Evolutionary conservation across 1,284 basidiomycete genomes (phyloP).

Genomic region (Pterulicium gracile): DNA sequence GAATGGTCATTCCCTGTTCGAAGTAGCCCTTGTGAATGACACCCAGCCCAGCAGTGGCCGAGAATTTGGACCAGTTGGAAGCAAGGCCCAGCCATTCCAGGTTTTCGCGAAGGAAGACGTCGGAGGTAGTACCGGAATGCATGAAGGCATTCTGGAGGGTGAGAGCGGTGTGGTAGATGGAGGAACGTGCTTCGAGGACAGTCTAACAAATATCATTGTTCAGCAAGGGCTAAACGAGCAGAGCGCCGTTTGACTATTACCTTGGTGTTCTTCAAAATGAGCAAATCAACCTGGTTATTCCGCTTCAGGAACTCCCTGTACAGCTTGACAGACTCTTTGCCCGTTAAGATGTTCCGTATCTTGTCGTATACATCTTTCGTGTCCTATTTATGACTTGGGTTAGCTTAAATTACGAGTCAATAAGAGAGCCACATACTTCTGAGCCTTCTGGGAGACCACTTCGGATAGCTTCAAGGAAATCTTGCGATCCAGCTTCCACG

Average conservation of each 20-base stretch:
- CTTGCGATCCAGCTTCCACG: constrained; percentile 86
- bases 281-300: constrained; percentile 86
- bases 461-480: constrained; percentile 73
- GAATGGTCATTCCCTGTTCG: constrained; percentile 83
- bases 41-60: constrained; percentile 88
- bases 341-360: constrained; percentile 73
- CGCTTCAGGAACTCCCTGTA: constrained; percentile 91
- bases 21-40: constrained; percentile 96
- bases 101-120: constrained; percentile 87
- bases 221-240: constrained; percentile 3
- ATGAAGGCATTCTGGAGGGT: constrained; percentile 95
- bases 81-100: constrained; percentile 91
- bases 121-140: constrained; percentile 91
- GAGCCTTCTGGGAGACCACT: constrained; percentile 55
- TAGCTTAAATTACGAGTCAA: constrained; percentile 7
- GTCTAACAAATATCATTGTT: constrained; percentile 40
- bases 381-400: constrained; percentile 26
- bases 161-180: constrained; percentile 92
- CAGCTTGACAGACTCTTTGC: constrained; percentile 82
- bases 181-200: constrained; percentile 85
- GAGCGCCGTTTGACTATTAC: constrained; percentile 34
- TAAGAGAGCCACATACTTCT: constrained; percentile 29
- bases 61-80: constrained; percentile 96
- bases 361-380: constrained; percentile 58
- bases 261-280: constrained; percentile 88